These are phyloP conservation scores for Fusarium metavorans DNA, from an alignment of 2,329 filamentous ascomycete species.

Conservation along the genomic window DNA sequence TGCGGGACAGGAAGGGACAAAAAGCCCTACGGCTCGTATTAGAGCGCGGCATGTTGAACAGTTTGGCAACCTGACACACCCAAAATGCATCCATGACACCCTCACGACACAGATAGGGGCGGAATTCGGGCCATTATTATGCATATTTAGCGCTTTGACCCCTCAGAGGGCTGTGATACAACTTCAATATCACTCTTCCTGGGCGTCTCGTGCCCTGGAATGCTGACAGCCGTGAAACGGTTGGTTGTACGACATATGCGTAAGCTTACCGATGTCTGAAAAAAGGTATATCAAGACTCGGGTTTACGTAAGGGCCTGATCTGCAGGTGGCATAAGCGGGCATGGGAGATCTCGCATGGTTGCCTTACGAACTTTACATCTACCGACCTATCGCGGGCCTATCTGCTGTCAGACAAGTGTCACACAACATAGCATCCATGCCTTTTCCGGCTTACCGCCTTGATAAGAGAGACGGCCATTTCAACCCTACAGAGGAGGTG, in stretches of 20 bases:
- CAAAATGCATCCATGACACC: neutral
- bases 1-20: neutral
- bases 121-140: neutral
- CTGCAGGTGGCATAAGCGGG: neutral
- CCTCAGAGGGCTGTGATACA: neutral
- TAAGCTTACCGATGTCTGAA: neutral
- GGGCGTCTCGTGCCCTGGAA: neutral
- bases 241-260: neutral
- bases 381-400: neutral
- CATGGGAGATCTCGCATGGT: neutral
- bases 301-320: neutral
- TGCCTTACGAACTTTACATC: neutral
- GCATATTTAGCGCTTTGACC: neutral
- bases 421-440: neutral
- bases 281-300: neutral
- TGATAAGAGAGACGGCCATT: neutral
- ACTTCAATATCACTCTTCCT: neutral
- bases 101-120: neutral
- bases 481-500: neutral
- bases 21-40: neutral
- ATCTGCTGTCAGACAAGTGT: neutral
- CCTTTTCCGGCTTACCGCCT: neutral
- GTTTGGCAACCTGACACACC: neutral
- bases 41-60: neutral
- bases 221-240: neutral